A percentile compares a stretch with the other conserved stretches of the same genome.
phyloP scores from a whole-genome alignment of 1,284 basidiomycete genomes.

The Apiotrichum domesticum region DNA sequence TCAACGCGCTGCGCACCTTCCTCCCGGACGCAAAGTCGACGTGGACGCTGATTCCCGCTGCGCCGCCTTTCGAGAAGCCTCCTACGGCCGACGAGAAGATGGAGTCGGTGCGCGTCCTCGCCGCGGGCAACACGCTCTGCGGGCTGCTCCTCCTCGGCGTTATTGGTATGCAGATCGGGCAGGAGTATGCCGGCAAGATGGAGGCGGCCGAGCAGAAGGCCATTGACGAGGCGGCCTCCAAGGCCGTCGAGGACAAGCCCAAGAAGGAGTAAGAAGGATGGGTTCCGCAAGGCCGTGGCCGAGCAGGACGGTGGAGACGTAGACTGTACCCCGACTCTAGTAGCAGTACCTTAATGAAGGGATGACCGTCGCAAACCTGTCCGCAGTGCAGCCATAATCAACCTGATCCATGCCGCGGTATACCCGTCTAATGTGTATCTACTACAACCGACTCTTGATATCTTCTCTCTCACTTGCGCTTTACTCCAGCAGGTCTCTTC shows the following conservation, averaged over 20 bases:
- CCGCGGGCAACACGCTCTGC: constrained; percentile 77
- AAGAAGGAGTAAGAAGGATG: constrained; percentile 31
- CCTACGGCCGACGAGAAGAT: constrained; percentile 61
- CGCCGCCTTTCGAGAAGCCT: constrained; percentile 52
- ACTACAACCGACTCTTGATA: no score
- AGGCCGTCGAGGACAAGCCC: constrained; percentile 15
- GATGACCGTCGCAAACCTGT: no score
- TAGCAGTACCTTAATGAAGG: no score
- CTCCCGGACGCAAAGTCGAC: constrained; percentile 37
- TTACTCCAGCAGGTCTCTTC: background rate
- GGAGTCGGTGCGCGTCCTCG: constrained; percentile 70
- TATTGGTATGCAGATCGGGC: constrained; percentile 61
- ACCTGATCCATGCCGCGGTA: no score
- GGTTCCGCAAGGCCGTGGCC: no score
- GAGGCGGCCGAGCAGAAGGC: constrained; percentile 59
- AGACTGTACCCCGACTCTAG: no score
- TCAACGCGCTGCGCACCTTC: constrained; percentile 65
- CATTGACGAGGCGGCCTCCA: constrained; percentile 41
- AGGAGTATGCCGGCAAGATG: constrained; percentile 69
- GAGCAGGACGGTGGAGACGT: no score
- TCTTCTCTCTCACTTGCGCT: no score
- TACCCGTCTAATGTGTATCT: no score
- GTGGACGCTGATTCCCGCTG: constrained; percentile 41
- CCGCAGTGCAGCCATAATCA: no score
- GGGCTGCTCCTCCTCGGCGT: constrained; percentile 55